phyloP scores from a whole-genome alignment of 1,139 yeast species.

The Hyphopichia wangnamkhiaoensis region DNA sequence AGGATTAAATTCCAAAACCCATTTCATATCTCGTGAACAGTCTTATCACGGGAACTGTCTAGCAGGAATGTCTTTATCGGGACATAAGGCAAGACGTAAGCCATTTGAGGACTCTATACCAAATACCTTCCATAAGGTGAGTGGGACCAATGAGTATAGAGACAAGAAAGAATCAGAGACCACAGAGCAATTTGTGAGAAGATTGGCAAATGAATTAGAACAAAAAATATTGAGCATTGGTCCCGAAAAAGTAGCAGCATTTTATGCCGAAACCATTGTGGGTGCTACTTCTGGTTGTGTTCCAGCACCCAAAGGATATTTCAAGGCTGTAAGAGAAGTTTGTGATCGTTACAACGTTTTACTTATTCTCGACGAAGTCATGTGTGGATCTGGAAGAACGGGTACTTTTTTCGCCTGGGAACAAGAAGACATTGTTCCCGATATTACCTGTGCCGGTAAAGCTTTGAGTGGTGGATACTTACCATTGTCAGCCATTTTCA shows the following conservation, averaged over 20 bases:
- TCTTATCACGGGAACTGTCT: constrained; percentile 23
- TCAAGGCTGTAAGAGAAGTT: constrained; percentile 12
- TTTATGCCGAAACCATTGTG: constrained; percentile 13
- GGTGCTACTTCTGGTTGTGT: constrained; percentile 16
- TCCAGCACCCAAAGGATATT: constrained; percentile 15
- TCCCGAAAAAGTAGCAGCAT: constrained; percentile 15
- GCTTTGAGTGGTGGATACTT: constrained; percentile 18
- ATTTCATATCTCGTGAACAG: constrained; percentile 17
- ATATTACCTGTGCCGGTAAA: constrained; percentile 18
- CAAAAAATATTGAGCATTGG: constrained; percentile 16
- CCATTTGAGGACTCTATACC: constrained; percentile 15
- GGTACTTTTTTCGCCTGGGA: constrained; percentile 22
- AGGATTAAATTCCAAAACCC: constrained; percentile 15
- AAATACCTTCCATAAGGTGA: constrained; percentile 14
- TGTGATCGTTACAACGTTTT: constrained; percentile 17
- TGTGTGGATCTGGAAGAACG: constrained; percentile 19
- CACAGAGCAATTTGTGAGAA: constrained; percentile 12
- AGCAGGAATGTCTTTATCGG: constrained; percentile 17
- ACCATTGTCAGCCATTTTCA: constrained; percentile 18
- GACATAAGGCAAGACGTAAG: constrained; percentile 13
- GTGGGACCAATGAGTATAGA: constrained; percentile 15
- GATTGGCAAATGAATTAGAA: constrained; percentile 18
- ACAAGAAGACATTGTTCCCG: constrained; percentile 16
- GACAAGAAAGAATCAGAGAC: constrained; percentile 13
- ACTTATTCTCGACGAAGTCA: constrained; percentile 16